Conservation (phyloP, 169 alveolate genomes). For the Cryptosporidium parvum region DNA sequence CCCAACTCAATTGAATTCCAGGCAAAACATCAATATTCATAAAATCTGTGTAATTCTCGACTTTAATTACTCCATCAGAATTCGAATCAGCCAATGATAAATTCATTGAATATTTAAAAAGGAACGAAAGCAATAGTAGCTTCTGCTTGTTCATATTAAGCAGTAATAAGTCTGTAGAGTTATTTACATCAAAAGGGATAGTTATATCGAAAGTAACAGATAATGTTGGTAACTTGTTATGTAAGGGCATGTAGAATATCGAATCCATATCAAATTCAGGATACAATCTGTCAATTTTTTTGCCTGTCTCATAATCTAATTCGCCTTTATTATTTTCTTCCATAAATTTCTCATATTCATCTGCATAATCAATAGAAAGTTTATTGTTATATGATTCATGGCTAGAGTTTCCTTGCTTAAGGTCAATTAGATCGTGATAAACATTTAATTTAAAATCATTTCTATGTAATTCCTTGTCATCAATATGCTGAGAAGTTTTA, state of each 20-base stretch:
- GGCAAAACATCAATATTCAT: conserved; percentile 22
- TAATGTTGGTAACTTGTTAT: conserved; percentile 28
- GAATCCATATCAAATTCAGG: conserved; percentile 16
- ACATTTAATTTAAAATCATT: not conserved
- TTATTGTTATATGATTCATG: not conserved
- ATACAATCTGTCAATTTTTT: not conserved
- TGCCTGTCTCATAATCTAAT: not conserved
- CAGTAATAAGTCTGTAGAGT: conserved; percentile 43
- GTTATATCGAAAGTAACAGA: conserved; percentile 30
- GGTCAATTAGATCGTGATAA: not conserved
- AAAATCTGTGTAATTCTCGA: conserved; percentile 48
- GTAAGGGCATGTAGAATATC: conserved; percentile 47
- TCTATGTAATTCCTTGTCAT: not conserved
- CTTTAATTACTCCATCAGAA: conserved; percentile 3
- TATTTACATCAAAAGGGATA: conserved; percentile 18
- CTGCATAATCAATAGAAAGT: not conserved
- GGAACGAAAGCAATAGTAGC: conserved; percentile 18
- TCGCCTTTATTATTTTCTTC: not conserved
- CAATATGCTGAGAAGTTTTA: not conserved
- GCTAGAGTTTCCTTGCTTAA: not conserved
- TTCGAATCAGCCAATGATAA: not conserved
- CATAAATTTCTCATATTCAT: not conserved
- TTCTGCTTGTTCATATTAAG: conserved; percentile 33
- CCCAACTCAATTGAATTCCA: conserved; percentile 46
- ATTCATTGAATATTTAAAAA: conserved; percentile 23